Evolutionary conservation across 257 asterid species (phyloP), one percentile per base, ranked within the genome.

Genomic region (Penstemon davidsonii): DNA sequence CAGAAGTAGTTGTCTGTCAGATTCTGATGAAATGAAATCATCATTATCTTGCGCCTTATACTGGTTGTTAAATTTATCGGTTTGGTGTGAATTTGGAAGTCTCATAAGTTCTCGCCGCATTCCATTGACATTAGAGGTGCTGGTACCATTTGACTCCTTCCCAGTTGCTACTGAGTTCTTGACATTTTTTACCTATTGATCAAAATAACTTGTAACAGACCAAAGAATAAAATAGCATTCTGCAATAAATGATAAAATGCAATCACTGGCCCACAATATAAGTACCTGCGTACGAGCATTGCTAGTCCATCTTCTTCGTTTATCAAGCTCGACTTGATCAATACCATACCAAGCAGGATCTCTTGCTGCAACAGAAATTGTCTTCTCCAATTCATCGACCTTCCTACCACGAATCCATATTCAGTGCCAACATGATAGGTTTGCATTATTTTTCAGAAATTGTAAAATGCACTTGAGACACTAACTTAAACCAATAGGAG

Each of bases 351-450:
- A 67, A 68, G 90, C 57, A 70, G 96, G 99, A 78, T 94, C 87
- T 75, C 86, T 88, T 55, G 96, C 82, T 38, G 98, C 97, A 65
- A 94, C 96, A 39, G 88, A 59, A 76, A 94, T 88, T 69, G 98
- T 81, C 78, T 91, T 94, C 81, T 84, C 95, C 95, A 94, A 74
- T 72, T 91, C 98, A 88, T 91, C 98, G 74, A 94, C 96, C 99
- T 94, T 87, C 71, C 88, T 73, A 81, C 73, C 83, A 85, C 73
- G 76, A 88, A 74, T 72, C 51, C 73, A 58, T 53, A 64, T 78
- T 88, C 85, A 87, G 88, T 67, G 76, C 76, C 44, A 42, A 62
- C 40, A 58, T 52, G 67, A 79, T 66, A 66, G 52, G 46, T 47
- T 12, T 19, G 43, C 6, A 52, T 42, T 3, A 69, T 75, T 46